A percentile compares a stretch with the other conserved stretches of the same genome.
Conservation (phyloP, 352 stramenopile genomes). For the Globisporangium sylvaticum region DNA sequence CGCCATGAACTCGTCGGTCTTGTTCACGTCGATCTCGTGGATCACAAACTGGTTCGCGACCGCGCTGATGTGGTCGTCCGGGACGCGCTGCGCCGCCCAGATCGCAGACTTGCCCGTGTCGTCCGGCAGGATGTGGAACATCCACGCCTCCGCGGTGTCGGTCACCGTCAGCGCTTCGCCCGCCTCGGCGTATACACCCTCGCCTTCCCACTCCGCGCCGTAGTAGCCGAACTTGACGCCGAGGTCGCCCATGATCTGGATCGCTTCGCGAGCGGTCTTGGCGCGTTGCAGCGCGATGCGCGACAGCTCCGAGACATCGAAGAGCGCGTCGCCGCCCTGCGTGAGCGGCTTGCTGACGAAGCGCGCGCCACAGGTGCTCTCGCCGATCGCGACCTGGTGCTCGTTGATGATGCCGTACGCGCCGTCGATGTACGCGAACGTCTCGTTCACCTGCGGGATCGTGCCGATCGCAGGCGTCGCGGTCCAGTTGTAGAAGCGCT, state of each 20-base stretch:
- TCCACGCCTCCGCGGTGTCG: constrained; percentile 90
- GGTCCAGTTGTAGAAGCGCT: constrained; percentile 65
- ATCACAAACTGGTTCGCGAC: constrained; percentile 96
- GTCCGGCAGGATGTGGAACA: constrained; percentile 95
- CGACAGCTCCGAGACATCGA: constrained; percentile 86
- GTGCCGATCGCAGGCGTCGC: constrained; percentile 51
- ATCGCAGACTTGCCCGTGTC: constrained; percentile 90
- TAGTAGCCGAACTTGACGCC: constrained; percentile 93
- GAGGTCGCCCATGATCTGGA: constrained; percentile 92
- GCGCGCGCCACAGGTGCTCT: constrained; percentile 72
- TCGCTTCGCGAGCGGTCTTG: constrained; percentile 72
- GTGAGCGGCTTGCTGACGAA: constrained; percentile 59
- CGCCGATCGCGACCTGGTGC: constrained; percentile 73
- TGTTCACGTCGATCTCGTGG: constrained; percentile 71
- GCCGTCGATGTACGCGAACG: constrained; percentile 79
- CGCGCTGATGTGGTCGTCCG: constrained; percentile 74
- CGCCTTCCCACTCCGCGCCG: constrained; percentile 78
- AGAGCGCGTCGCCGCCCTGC: constrained; percentile 80
- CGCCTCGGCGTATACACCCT: constrained; percentile 57
- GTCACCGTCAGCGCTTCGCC: constrained; percentile 90
- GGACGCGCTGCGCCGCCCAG: constrained; percentile 92
- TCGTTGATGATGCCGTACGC: constrained; percentile 84
- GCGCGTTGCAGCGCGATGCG: constrained; percentile 86
- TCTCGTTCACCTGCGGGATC: constrained; percentile 61
- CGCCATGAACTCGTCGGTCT: constrained; percentile 85